These are phyloP conservation scores for Aureobasidium sp. DNA, from an alignment of 2,329 filamentous ascomycete species.

Conservation along the genomic window DNA sequence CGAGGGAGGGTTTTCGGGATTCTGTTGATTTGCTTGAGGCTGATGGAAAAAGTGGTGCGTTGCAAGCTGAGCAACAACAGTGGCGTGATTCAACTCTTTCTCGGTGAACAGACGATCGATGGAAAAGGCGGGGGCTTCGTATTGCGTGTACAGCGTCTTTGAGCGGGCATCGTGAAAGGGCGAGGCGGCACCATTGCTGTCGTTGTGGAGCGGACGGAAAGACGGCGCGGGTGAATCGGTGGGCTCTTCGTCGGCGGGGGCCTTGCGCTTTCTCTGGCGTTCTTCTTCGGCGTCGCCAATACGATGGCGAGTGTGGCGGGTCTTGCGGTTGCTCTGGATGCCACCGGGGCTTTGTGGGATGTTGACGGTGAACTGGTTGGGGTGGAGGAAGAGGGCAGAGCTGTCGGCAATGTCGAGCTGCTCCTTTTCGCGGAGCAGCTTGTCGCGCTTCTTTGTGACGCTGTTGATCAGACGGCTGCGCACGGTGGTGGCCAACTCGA, in stretches of 20 bases:
- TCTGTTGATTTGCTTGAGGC: constrained; percentile 24
- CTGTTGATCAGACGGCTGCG: constrained; percentile 55
- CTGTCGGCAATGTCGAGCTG: constrained; percentile 60
- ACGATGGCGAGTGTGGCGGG: constrained; percentile 53
- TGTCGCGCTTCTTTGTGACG: constrained; percentile 50
- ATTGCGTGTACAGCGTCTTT: constrained; percentile 47
- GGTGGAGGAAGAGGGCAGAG: constrained; percentile 58
- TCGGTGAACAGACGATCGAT: constrained; percentile 60
- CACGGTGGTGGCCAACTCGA: constrained; percentile 51
- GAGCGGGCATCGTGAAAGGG: constrained; percentile 49
- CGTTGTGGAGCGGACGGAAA: constrained; percentile 34
- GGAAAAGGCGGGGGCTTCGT: constrained; percentile 53
- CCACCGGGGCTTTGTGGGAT: constrained; percentile 58
- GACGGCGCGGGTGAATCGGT: constrained; percentile 52
- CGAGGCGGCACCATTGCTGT: constrained; percentile 42
- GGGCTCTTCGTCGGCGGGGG: constrained; percentile 47
- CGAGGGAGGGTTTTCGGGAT: constrained; percentile 23
- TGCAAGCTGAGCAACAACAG: constrained; percentile 54
- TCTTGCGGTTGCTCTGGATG: constrained; percentile 55
- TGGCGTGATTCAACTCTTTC: constrained; percentile 57
- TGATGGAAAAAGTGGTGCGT: constrained; percentile 53
- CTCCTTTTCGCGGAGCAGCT: constrained; percentile 58
- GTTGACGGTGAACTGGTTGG: constrained; percentile 59
- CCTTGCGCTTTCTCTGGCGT: constrained; percentile 53
- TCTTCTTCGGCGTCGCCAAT: constrained; percentile 28